Conservation (phyloP, 345 rosid species). For the Acer negundo region DNA sequence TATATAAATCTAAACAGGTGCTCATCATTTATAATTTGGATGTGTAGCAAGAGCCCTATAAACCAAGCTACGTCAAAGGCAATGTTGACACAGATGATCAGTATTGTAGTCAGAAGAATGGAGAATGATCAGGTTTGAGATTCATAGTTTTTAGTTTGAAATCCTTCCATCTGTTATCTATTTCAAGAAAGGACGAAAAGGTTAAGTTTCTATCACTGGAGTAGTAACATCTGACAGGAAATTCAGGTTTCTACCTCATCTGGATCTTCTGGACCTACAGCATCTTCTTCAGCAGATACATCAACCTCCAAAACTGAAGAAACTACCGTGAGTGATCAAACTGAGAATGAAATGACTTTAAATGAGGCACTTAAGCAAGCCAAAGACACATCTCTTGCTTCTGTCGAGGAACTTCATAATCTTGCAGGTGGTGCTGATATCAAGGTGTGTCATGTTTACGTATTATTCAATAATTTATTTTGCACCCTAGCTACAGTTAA, state of each 20-base stretch:
- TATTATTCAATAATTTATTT: background rate
- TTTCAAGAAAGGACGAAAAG: slow-evolving; percentile 7
- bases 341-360: slow-evolving; percentile 69
- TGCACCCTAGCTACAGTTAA: background rate
- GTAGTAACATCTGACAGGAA: slow-evolving; percentile 36
- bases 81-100: slow-evolving; percentile 98
- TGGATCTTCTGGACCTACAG: slow-evolving; percentile 46
- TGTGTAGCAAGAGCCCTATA: slow-evolving; percentile 93
- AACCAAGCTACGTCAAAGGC: slow-evolving; percentile 99
- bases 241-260: slow-evolving; percentile 62
- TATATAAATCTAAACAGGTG: slow-evolving; percentile 20
- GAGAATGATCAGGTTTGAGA: slow-evolving; percentile 78
- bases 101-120: slow-evolving; percentile 94
- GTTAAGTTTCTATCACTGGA: slow-evolving; percentile 22
- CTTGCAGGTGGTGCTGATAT: slow-evolving; percentile 99
- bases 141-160: slow-evolving; percentile 21
- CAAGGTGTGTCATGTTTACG: slow-evolving; percentile 51
- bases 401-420: slow-evolving; percentile 93
- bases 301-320: slow-evolving; percentile 50
- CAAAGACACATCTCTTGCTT: slow-evolving; percentile 75
- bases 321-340: slow-evolving; percentile 50
- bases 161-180: background rate
- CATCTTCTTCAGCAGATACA: slow-evolving; percentile 51
- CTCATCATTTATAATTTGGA: slow-evolving; percentile 37
- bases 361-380: slow-evolving; percentile 81